These are phyloP conservation scores for Blumeria graminis DNA, from an alignment of 2,329 filamentous ascomycete genomes.

Conservation along the genomic window DNA sequence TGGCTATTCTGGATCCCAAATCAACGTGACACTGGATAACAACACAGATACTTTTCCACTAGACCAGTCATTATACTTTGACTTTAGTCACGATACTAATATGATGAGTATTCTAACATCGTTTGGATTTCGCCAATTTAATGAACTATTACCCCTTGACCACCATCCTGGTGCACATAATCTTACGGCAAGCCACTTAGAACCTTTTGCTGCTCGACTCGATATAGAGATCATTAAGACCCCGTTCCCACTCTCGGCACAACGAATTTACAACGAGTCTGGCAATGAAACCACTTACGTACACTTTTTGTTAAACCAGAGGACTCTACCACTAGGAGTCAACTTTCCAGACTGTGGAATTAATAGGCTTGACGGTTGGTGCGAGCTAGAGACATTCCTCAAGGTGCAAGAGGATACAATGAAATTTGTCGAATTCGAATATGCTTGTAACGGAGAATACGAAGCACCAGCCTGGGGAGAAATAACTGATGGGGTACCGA, in stretches of 20 bases:
- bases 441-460: conserved; percentile 40
- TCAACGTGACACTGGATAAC: conserved; percentile 47
- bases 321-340: conserved; percentile 42
- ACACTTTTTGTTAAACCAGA: conserved; percentile 51
- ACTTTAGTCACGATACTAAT: conserved; percentile 59
- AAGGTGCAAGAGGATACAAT: conserved; percentile 33
- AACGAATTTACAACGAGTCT: conserved; percentile 23
- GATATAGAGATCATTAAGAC: conserved; percentile 52
- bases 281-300: conserved; percentile 40
- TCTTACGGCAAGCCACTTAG: conserved; percentile 41
- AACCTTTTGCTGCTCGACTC: conserved; percentile 47
- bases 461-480: conserved; percentile 22
- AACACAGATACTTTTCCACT: conserved; percentile 46
- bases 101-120: conserved; percentile 46
- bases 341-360: conserved; percentile 41
- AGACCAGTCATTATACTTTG: conserved; percentile 50
- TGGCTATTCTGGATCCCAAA: conserved; percentile 31
- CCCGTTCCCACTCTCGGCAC: conserved; percentile 33
- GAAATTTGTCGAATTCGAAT: conserved; percentile 33
- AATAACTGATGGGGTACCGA: conserved; percentile 22
- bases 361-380: conserved; percentile 48
- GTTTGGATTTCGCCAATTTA: conserved; percentile 48
- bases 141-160: conserved; percentile 29
- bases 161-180: conserved; percentile 31
- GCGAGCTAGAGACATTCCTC: conserved; percentile 45